Evolutionary conservation across 768 basidiomycete genomes (phyloP).

Genomic region (Collybia nuda): DNA sequence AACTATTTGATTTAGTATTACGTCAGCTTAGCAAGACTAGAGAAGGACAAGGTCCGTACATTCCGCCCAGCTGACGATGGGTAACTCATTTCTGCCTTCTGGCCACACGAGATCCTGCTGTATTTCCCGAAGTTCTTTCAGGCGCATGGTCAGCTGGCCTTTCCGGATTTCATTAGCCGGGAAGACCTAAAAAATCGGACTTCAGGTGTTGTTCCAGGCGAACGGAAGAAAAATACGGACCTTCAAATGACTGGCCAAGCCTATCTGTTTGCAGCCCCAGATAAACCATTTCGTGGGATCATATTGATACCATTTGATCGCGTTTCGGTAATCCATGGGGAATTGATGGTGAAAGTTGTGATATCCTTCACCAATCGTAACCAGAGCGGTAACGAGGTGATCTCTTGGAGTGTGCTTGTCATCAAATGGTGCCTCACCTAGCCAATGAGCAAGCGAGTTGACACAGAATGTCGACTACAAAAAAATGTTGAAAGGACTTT

Average conservation of each 20-base stretch:
- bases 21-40: neutral
- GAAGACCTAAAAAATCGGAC: slow-evolving; percentile 34
- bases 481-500: slow-evolving; percentile 6
- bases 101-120: slow-evolving; percentile 83
- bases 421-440: slow-evolving; percentile 90
- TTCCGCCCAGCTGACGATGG: slow-evolving; percentile 83
- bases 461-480: slow-evolving; percentile 90
- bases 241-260: slow-evolving; percentile 73
- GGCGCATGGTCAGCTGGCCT: slow-evolving; percentile 91
- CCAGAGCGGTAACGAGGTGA: slow-evolving; percentile 84
- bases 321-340: slow-evolving; percentile 96
- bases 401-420: slow-evolving; percentile 95
- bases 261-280: slow-evolving; percentile 53
- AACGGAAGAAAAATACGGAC: slow-evolving; percentile 17
- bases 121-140: slow-evolving; percentile 79
- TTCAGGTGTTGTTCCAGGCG: neutral
- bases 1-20: slow-evolving; percentile 39
- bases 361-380: slow-evolving; percentile 93
- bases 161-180: slow-evolving; percentile 68
- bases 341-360: slow-evolving; percentile 98
- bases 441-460: slow-evolving; percentile 97
- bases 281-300: slow-evolving; percentile 95
- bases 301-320: slow-evolving; percentile 92
- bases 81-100: slow-evolving; percentile 68
- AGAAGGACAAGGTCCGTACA: slow-evolving; percentile 45